Percentiles rank a stretch among this genome's conserved stretches.
phyloP scores from a whole-genome alignment of 192 early-diverging fungal species.

The Coemansia sp. region DNA sequence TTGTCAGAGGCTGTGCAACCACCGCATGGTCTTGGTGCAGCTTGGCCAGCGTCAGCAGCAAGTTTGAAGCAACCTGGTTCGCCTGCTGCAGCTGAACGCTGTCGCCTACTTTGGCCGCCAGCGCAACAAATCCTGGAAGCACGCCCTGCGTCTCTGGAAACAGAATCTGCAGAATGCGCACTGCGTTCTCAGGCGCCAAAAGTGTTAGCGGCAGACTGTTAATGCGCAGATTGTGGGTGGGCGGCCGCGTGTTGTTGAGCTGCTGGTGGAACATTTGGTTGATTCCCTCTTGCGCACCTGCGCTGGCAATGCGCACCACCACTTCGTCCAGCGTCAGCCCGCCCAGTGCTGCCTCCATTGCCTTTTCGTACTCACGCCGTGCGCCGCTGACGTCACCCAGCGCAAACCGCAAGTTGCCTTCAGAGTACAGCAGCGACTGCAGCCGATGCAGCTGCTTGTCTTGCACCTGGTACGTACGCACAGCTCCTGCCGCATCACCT shows the following conservation, averaged over 20 bases:
- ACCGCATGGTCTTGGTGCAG: conserved; percentile 77
- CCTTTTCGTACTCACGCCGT: conserved; percentile 80
- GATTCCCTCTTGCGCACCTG: conserved; percentile 39
- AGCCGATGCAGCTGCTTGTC: conserved; percentile 69
- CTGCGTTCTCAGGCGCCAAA: conserved; percentile 63
- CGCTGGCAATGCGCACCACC: conserved; percentile 48
- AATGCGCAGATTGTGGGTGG: conserved; percentile 25
- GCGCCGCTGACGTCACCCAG: conserved; percentile 70
- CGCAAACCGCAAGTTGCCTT: conserved; percentile 80
- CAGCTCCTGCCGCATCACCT: conserved; percentile 10
- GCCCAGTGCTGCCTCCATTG: conserved; percentile 70
- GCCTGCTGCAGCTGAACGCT: conserved; percentile 50
- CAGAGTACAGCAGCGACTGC: conserved; percentile 82
- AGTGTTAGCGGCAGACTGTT: conserved; percentile 57
- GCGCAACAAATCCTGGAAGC: conserved; percentile 62
- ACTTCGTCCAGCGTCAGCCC: conserved; percentile 50
- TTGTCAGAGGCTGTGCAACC: conserved; percentile 59
- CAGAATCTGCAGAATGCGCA: conserved; percentile 56
- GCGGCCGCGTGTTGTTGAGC: conserved; percentile 25
- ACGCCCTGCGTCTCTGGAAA: conserved; percentile 65
- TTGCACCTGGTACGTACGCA: conserved; percentile 50
- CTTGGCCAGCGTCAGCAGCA: conserved; percentile 84
- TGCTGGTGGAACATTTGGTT: conserved; percentile 49
- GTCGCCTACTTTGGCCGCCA: conserved; percentile 32
- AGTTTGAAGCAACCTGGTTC: conserved; percentile 48